Evolutionary conservation across 495 filamentous ascomycete genomes (phyloP).

Genomic region (Ramalina peruviana): DNA sequence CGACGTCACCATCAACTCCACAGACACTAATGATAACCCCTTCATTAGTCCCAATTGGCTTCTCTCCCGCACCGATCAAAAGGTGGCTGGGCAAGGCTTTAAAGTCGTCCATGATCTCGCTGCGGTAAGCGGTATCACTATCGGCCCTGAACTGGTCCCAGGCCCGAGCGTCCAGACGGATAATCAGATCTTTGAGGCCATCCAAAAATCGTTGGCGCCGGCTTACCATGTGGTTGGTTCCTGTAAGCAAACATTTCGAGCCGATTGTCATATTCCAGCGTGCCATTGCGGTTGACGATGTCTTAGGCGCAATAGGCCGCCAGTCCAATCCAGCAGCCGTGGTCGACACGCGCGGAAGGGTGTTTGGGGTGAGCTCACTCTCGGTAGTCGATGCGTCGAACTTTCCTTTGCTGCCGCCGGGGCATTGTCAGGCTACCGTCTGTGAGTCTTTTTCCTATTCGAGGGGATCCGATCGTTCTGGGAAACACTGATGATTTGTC

Average conservation of each 20-base stretch:
- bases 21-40: conserved; percentile 1
- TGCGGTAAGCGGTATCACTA: conserved; percentile 22
- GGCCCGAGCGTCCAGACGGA: conserved; percentile 34
- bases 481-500: background rate
- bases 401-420: background rate
- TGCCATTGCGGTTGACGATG: background rate
- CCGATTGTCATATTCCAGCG: too few relatives aligned
- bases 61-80: conserved; percentile 14
- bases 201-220: conserved; percentile 27
- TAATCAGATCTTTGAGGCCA: conserved; percentile 34
- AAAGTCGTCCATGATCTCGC: conserved; percentile 35
- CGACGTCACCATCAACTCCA: conserved; percentile 7
- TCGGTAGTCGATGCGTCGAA: background rate
- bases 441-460: background rate
- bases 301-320: background rate
- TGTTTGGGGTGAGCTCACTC: conserved; percentile 5
- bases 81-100: conserved; percentile 38
- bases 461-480: background rate
- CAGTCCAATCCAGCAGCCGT: background rate
- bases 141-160: conserved; percentile 37
- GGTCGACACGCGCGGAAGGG: background rate
- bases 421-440: background rate
- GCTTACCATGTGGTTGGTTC: conserved; percentile 41
- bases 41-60: conserved; percentile 33
- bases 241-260: conserved; percentile 8